Conservation (phyloP, 305 asterid species). For the Rubia peregrina region DNA sequence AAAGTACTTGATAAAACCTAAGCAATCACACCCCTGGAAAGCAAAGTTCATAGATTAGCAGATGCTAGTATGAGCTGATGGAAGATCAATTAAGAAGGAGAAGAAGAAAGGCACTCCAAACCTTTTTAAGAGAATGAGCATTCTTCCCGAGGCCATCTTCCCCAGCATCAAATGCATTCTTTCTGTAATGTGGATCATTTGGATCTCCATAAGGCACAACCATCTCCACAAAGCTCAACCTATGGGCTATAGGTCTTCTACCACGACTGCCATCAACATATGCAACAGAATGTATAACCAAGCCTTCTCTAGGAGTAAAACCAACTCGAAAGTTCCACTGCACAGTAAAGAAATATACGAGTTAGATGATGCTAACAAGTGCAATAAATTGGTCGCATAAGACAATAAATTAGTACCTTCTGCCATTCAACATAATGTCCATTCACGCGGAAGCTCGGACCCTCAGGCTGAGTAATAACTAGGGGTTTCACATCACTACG, state of each 20-base stretch:
- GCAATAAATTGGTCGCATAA: not conserved
- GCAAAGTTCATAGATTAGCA: not conserved
- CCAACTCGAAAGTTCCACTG: constrained; percentile 98
- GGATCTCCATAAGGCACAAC: constrained; percentile 99
- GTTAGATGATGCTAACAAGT: not conserved
- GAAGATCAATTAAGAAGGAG: not conserved
- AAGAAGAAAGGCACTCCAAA: constrained; percentile 11
- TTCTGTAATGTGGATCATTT: constrained; percentile 93
- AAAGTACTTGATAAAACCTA: constrained; percentile 78
- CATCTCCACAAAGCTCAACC: constrained; percentile 98
- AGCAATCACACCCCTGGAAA: constrained; percentile 93
- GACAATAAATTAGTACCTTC: constrained; percentile 40
- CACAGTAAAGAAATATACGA: constrained; percentile 9
- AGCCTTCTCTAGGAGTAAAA: constrained; percentile 93
- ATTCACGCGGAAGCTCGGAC: constrained; percentile 85
- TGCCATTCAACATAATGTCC: constrained; percentile 95
- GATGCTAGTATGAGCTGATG: not conserved
- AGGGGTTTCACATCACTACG: constrained; percentile 92
- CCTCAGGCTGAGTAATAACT: constrained; percentile 83
- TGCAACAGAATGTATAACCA: constrained; percentile 93
- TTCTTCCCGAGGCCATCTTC: constrained; percentile 97
- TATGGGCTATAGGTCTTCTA: constrained; percentile 86
- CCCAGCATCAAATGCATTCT: constrained; percentile 98
- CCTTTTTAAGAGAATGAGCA: constrained; percentile 99
- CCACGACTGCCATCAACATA: constrained; percentile 96